These are phyloP conservation scores for Didymosphaeria variabile DNA, from an alignment of 2,329 filamentous ascomycete species.

Conservation along the genomic window DNA sequence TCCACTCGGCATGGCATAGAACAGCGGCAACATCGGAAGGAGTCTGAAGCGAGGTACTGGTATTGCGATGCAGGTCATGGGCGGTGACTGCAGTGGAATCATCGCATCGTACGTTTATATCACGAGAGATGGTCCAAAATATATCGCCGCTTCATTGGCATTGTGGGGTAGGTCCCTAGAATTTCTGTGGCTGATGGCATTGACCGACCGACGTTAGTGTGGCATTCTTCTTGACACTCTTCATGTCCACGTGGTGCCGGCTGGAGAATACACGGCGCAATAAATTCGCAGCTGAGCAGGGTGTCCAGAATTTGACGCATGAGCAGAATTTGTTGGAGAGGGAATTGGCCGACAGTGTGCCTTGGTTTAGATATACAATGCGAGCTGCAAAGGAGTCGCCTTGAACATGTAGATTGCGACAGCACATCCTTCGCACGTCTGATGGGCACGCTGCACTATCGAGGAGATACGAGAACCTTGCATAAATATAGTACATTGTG, in stretches of 20 bases:
- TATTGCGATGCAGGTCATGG: slow-evolving; percentile 65
- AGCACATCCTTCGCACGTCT: neutral
- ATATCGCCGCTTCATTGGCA: slow-evolving; percentile 56
- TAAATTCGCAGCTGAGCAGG: slow-evolving; percentile 54
- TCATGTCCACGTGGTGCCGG: slow-evolving; percentile 67
- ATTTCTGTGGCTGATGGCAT: neutral
- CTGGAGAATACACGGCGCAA: slow-evolving; percentile 66
- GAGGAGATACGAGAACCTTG: neutral
- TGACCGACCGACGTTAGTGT: slow-evolving; percentile 44
- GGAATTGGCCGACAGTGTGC: slow-evolving; percentile 66
- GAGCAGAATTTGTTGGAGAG: slow-evolving; percentile 64
- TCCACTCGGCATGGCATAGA: slow-evolving; percentile 66
- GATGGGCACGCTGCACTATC: neutral
- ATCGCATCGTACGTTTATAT: slow-evolving; percentile 63
- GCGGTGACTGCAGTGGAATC: slow-evolving; percentile 77
- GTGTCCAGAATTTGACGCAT: slow-evolving; percentile 58
- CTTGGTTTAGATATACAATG: slow-evolving; percentile 51
- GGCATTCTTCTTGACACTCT: slow-evolving; percentile 59
- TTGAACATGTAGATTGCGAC: neutral
- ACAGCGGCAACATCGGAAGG: slow-evolving; percentile 66
- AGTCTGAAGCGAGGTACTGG: slow-evolving; percentile 64
- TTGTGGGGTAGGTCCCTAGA: slow-evolving; percentile 47
- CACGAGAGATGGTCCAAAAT: slow-evolving; percentile 54
- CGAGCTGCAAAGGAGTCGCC: neutral
- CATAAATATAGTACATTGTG: slow-evolving; percentile 8